A percentile compares a stretch with the other conserved stretches of the same genome.
phyloP scores from a whole-genome alignment of 164 flowering plant species.

The Berberis thunbergii region DNA sequence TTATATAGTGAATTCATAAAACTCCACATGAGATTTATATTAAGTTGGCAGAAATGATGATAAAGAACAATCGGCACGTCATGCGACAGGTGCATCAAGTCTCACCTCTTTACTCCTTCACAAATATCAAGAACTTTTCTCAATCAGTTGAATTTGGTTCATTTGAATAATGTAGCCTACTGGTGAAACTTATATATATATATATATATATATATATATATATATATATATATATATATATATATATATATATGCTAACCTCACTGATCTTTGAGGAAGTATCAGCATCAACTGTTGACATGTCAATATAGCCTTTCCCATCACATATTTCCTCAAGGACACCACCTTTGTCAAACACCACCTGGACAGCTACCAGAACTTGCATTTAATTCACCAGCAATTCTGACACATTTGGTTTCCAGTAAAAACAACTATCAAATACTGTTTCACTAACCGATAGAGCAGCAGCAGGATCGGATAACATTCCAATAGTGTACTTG shows the following conservation, averaged over 20 bases:
- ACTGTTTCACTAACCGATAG: constrained; percentile 47
- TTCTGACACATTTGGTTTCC: not conserved
- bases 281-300: constrained; percentile 97
- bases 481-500: constrained; percentile 81
- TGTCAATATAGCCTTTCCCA: constrained; percentile 91
- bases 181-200: not conserved
- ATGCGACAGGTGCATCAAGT: too few species aligned
- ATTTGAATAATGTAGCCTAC: too few species aligned
- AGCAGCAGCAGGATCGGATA: constrained; percentile 94
- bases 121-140: too few species aligned
- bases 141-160: too few species aligned
- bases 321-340: constrained; percentile 68
- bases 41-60: too few species aligned
- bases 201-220: too few species aligned
- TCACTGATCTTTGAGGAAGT: constrained; percentile 73
- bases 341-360: constrained; percentile 82
- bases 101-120: too few species aligned
- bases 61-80: too few species aligned
- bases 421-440: not conserved
- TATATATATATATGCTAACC: constrained; percentile 40
- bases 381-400: not conserved
- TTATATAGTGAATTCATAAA: too few species aligned
- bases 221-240: too few species aligned
- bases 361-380: constrained; percentile 34
- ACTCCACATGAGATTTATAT: too few species aligned